phyloP scores from a whole-genome alignment of 176 grass and related monocot genomes.

The Lolium multiflorum region DNA sequence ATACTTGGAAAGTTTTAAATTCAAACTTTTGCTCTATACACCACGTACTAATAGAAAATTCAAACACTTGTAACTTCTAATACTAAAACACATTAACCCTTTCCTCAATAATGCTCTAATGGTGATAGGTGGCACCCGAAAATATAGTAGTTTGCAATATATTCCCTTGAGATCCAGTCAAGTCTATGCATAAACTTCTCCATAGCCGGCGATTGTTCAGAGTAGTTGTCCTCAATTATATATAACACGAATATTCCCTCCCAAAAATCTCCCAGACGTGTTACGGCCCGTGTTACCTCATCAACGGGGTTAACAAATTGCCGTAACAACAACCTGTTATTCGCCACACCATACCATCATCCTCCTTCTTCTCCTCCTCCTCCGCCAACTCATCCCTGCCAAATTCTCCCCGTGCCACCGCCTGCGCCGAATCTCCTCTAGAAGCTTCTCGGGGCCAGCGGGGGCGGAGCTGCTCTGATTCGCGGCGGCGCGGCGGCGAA shows the following conservation, averaged over 20 bases:
- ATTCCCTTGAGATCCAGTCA: background rate
- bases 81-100: background rate
- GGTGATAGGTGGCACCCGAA: background rate
- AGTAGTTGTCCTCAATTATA: background rate
- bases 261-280: background rate
- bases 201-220: background rate
- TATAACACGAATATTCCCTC: background rate
- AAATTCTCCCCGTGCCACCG: conserved; percentile 24
- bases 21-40: rapidly evolving
- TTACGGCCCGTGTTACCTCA: conserved; percentile 4
- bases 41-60: no score
- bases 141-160: background rate
- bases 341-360: conserved; percentile 22
- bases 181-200: background rate
- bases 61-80: background rate
- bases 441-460: conserved; percentile 28
- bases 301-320: conserved; percentile 24
- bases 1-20: background rate
- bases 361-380: background rate
- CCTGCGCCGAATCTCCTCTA: background rate
- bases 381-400: conserved; percentile 36
- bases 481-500: conserved; percentile 47
- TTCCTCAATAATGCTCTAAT: background rate
- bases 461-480: conserved; percentile 31
- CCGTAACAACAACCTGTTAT: conserved; percentile 44